phyloP scores from a whole-genome alignment of 2,329 filamentous ascomycete genomes.

The Pseudogymnoascus sp. region DNA sequence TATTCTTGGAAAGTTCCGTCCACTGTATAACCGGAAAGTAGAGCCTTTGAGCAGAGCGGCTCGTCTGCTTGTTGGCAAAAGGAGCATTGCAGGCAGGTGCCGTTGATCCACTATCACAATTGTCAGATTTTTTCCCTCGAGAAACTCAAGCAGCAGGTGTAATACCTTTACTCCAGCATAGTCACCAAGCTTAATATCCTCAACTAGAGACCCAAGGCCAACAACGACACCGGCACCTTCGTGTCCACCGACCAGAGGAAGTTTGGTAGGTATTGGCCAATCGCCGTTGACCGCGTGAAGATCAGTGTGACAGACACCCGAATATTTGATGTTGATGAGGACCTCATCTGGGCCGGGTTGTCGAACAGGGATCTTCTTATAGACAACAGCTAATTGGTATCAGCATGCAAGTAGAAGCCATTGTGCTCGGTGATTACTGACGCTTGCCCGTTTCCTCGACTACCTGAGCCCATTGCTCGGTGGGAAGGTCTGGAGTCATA shows the following conservation, averaged over 20 bases:
- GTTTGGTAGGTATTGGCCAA: slow-evolving; percentile 77
- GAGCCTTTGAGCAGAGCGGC: slow-evolving; percentile 68
- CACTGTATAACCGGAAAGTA: slow-evolving; percentile 84
- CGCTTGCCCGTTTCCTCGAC: slow-evolving; percentile 72
- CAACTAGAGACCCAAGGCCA: slow-evolving; percentile 67
- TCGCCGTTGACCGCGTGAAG: slow-evolving; percentile 67
- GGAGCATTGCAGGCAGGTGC: slow-evolving; percentile 72
- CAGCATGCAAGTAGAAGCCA: slow-evolving; percentile 1
- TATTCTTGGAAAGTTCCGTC: slow-evolving; percentile 94
- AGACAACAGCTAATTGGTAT: slow-evolving; percentile 46
- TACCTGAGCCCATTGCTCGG: slow-evolving; percentile 86
- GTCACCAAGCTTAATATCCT: slow-evolving; percentile 74
- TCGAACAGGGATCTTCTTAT: slow-evolving; percentile 75
- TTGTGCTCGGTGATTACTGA: slow-evolving; percentile 32
- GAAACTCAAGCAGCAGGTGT: neutral
- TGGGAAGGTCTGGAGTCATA: slow-evolving; percentile 53
- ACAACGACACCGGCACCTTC: slow-evolving; percentile 79
- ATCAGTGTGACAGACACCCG: slow-evolving; percentile 77
- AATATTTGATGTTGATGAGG: slow-evolving; percentile 84
- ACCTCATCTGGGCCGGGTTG: slow-evolving; percentile 84
- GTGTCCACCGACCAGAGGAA: slow-evolving; percentile 78
- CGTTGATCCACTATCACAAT: slow-evolving; percentile 65
- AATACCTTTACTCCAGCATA: slow-evolving; percentile 67
- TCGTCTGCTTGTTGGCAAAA: slow-evolving; percentile 80
- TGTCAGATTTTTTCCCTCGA: neutral